phyloP scores from a whole-genome alignment of 441 rosid species.

The Euphorbia corollata region DNA sequence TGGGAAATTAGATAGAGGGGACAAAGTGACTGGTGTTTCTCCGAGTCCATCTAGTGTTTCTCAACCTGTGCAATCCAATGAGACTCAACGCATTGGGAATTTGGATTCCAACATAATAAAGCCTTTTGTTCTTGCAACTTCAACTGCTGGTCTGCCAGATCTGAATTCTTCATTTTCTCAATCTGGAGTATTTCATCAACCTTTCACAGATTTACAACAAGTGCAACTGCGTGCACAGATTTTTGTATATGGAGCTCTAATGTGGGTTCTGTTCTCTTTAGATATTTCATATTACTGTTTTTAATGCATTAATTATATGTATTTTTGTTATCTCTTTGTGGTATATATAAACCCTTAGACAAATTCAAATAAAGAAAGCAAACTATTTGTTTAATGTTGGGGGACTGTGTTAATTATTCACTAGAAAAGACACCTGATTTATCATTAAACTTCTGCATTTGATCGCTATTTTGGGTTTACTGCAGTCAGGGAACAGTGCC shows the following conservation, averaged over 20 bases:
- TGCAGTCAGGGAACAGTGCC: conserved; percentile 88
- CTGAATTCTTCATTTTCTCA: conserved; percentile 57
- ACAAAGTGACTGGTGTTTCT: conserved; percentile 35
- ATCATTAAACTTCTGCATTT: conserved; percentile 8
- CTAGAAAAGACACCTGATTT: not conserved
- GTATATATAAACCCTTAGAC: not conserved
- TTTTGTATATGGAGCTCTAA: conserved; percentile 92
- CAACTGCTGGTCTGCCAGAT: conserved; percentile 57
- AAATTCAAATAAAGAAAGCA: not conserved
- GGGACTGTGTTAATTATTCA: not conserved
- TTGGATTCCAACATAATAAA: conserved; percentile 35
- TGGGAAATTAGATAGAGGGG: conserved; percentile 44
- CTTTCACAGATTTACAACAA: conserved; percentile 96
- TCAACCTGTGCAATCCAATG: conserved; percentile 52
- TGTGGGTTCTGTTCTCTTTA: conserved; percentile 45
- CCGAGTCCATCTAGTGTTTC: conserved; percentile 36
- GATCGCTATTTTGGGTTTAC: conserved; percentile 23
- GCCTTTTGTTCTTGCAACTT: conserved; percentile 44
- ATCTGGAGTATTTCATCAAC: conserved; percentile 61
- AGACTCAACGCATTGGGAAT: conserved; percentile 48
- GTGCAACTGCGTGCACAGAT: conserved; percentile 98
- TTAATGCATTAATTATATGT: not conserved
- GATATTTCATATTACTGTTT: not conserved
- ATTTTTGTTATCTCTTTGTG: not conserved
- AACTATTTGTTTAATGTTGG: not conserved